Percentiles rank a stretch among this genome's conserved stretches.
These are phyloP conservation scores for Pyropia yezoensis DNA, from an alignment of 23 red algal species.

Conservation along the genomic window DNA sequence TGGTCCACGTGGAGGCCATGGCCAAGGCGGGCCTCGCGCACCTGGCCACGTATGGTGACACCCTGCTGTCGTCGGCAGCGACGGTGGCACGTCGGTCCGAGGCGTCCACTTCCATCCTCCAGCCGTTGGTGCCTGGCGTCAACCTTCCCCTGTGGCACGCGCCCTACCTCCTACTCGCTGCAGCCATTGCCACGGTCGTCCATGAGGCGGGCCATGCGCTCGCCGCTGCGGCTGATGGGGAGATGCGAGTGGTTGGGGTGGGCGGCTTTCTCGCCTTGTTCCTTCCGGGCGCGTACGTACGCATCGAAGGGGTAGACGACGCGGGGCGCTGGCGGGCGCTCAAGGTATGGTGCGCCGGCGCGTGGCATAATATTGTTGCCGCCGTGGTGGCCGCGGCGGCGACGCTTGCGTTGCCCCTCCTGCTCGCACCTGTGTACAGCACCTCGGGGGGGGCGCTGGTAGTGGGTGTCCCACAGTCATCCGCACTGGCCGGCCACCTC, in stretches of 20 bases:
- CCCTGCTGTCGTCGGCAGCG: background rate
- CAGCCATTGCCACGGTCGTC: constrained; percentile 16
- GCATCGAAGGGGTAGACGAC: constrained; percentile 3
- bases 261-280: constrained; percentile 48
- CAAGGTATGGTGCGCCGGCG: constrained; percentile 42
- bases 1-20: constrained; percentile 1
- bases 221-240: constrained; percentile 17
- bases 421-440: constrained; percentile 8
- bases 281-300: constrained; percentile 65
- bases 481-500: constrained; percentile 1
- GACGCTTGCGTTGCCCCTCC: constrained; percentile 8
- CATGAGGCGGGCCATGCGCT: constrained; percentile 68
- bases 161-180: constrained; percentile 16
- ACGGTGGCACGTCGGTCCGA: background rate
- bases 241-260: constrained; percentile 12
- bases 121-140: constrained; percentile 23
- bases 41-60: background rate
- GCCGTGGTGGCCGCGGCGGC: background rate
- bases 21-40: background rate
- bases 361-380: constrained; percentile 47
- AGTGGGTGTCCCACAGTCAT: constrained; percentile 8
- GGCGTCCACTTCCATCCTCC: constrained; percentile 6
- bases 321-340: constrained; percentile 4
- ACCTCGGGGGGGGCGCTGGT: constrained; percentile 16
- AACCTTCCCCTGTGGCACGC: constrained; percentile 15